Base-by-base conservation (phyloP, 2,329 filamentous ascomycete species). In the Fusarium pseudoanthophilum region DNA sequence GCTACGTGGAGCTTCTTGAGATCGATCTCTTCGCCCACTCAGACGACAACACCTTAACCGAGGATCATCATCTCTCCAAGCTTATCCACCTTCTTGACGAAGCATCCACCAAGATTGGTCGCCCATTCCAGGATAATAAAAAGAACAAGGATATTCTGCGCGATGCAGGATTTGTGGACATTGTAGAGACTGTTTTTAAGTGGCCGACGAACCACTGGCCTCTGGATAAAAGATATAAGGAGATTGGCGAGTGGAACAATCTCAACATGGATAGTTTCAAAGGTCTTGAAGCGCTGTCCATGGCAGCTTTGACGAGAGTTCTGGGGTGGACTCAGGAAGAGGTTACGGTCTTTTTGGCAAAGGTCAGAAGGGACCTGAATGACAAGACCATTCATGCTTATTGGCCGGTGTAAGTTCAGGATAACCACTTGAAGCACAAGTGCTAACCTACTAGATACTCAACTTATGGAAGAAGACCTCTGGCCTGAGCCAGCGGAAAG, bases 201-300 rank as follows among this genome's bases (percentile, higher is more conserved):
- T 77, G 74, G 72, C 74, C 74, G 2, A 74, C 55, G 7, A 74
- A 75, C 15, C 16, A 62, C 2, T 77, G 70, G 67, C 67, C 74
- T 0, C 30, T 43, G 0, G 70, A 77, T 21, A 65, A 64, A 28
- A 69, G 70, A 36, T 55, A 68, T 18, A 77, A 77, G 11, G 63
- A 72, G n/a, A 51, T 75, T 30, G 72, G 75, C 0, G 46, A 65
- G 13, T 77, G 72, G 70, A 59, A 68, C 2, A 67, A 68, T 5
- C 28, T 43, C 3, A 77, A 72, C 7, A 66, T 76, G 58, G 53
- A 65, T 11, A 53, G 40, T 8, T 73, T 62, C 20, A 60, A 73
- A 9, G 75, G 70, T 0, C 53, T 73, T 3, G 67, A 77, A 13
- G 73, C 64, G 2, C 11, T 74, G 0, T 51, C 70, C 0, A 75